Percentiles rank a stretch among this genome's conserved stretches.
phyloP scores from a whole-genome alignment of 2,329 filamentous ascomycete genomes.

The Alternaria alternata region DNA sequence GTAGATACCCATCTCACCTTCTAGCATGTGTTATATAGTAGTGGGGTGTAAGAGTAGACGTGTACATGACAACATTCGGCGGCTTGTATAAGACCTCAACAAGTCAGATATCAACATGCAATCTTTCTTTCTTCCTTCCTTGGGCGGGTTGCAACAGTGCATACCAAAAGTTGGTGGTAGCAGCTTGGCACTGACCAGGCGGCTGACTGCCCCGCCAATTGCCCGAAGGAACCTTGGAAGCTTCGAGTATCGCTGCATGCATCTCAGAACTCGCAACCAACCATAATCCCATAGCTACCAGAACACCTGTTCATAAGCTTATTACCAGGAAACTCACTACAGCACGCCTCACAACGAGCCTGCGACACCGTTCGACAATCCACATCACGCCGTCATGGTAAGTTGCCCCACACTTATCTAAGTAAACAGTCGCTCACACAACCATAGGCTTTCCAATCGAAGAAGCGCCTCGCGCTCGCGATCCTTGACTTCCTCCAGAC shows the following conservation, averaged over 20 bases:
- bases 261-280: slow-evolving; percentile 14
- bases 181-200: slow-evolving; percentile 21
- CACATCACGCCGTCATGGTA: slow-evolving; percentile 41
- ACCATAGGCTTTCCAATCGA: slow-evolving; percentile 57
- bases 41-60: slow-evolving; percentile 37
- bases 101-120: not conserved
- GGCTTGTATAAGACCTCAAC: slow-evolving; percentile 25
- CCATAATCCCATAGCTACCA: slow-evolving; percentile 1
- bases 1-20: slow-evolving; percentile 32
- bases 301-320: slow-evolving; percentile 6
- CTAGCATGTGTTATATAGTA: slow-evolving; percentile 28
- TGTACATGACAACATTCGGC: slow-evolving; percentile 36
- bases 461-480: slow-evolving; percentile 92
- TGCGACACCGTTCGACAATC: slow-evolving; percentile 7
- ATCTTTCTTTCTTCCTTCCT: not conserved
- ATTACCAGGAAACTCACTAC: not conserved
- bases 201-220: slow-evolving; percentile 25
- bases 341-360: not conserved
- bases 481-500: slow-evolving; percentile 94
- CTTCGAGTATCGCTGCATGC: slow-evolving; percentile 31
- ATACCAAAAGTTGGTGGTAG: slow-evolving; percentile 1
- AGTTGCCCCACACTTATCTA: slow-evolving; percentile 26
- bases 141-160: not conserved
- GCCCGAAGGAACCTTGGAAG: slow-evolving; percentile 39
- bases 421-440: slow-evolving; percentile 27